Percentiles rank a stretch among this genome's conserved stretches.
phyloP scores from a whole-genome alignment of 352 stramenopile genomes.

The Achlya hypogyna region DNA sequence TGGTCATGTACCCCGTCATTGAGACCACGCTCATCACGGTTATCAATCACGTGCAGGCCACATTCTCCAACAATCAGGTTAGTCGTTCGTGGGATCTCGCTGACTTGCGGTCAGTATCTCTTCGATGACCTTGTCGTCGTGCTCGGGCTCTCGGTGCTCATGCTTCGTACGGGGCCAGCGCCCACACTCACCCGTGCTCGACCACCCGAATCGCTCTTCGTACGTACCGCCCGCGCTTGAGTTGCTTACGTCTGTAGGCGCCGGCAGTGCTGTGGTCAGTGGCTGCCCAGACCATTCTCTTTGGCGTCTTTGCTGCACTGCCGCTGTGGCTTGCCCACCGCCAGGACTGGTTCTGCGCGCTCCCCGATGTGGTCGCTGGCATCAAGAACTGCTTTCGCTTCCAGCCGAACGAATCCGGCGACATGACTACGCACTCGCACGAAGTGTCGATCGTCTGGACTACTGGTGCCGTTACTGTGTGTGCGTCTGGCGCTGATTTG shows the following conservation, averaged over 20 bases:
- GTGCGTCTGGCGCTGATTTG: not conserved
- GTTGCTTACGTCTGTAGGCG: constrained; percentile 16
- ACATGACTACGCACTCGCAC: constrained; percentile 61
- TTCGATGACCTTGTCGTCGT: constrained; percentile 70
- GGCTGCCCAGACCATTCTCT: constrained; percentile 41
- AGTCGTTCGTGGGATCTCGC: not conserved
- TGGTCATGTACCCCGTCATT: constrained; percentile 89
- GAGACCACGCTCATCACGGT: constrained; percentile 61
- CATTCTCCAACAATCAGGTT: constrained; percentile 64
- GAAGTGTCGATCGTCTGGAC: constrained; percentile 73
- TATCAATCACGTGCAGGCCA: constrained; percentile 49
- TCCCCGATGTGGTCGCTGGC: constrained; percentile 29
- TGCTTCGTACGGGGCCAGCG: constrained; percentile 48
- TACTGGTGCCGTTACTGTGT: constrained; percentile 22
- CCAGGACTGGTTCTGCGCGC: constrained; percentile 56
- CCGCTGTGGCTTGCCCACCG: constrained; percentile 40
- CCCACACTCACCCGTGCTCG: constrained; percentile 32
- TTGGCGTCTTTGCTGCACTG: constrained; percentile 47
- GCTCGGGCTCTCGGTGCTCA: constrained; percentile 56
- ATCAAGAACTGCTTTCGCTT: constrained; percentile 58
- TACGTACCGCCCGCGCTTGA: not conserved
- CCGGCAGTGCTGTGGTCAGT: constrained; percentile 49
- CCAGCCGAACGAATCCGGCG: constrained; percentile 31
- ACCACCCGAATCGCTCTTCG: constrained; percentile 53
- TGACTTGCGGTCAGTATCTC: constrained; percentile 30